Conservation (phyloP, 768 basidiomycete species). For the Nidularia pulvinata region DNA sequence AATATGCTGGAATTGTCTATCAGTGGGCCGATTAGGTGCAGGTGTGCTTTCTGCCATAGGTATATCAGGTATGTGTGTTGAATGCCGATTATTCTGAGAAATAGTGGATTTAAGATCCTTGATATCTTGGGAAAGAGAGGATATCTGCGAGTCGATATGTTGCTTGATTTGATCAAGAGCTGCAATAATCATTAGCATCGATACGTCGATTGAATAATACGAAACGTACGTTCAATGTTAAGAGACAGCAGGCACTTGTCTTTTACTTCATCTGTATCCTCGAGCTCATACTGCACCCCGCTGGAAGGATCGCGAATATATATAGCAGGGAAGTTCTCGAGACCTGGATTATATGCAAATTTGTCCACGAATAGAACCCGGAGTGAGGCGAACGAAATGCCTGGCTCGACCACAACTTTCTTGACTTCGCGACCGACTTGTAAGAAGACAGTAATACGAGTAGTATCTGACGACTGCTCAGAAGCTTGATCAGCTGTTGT, state of each 20-base stretch:
- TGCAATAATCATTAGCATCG: constrained; percentile 25
- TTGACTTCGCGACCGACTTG: constrained; percentile 92
- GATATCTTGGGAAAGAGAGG: constrained; percentile 81
- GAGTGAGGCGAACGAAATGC: constrained; percentile 70
- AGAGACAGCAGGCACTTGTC: constrained; percentile 87
- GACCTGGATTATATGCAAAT: constrained; percentile 92
- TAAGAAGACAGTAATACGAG: constrained; percentile 75
- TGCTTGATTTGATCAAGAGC: constrained; percentile 99
- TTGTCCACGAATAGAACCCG: constrained; percentile 92
- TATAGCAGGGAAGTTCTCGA: constrained; percentile 93
- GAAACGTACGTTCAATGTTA: constrained; percentile 94
- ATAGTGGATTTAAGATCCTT: constrained; percentile 83
- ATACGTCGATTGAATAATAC: constrained; percentile 1
- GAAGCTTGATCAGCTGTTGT: neutral
- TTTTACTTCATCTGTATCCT: constrained; percentile 91
- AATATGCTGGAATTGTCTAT: constrained; percentile 70
- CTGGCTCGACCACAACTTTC: constrained; percentile 73
- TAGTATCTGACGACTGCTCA: constrained; percentile 16
- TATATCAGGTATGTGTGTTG: constrained; percentile 44
- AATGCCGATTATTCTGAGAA: constrained; percentile 48
- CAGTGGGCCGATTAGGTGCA: constrained; percentile 66
- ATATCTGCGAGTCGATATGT: constrained; percentile 93
- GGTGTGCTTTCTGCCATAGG: constrained; percentile 69
- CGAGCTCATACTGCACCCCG: constrained; percentile 94
- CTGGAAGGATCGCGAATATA: constrained; percentile 93